Evolutionary conservation across 257 asterid species (phyloP), one percentile per base, ranked within the genome.

Genomic region (Misopates orontium): DNA sequence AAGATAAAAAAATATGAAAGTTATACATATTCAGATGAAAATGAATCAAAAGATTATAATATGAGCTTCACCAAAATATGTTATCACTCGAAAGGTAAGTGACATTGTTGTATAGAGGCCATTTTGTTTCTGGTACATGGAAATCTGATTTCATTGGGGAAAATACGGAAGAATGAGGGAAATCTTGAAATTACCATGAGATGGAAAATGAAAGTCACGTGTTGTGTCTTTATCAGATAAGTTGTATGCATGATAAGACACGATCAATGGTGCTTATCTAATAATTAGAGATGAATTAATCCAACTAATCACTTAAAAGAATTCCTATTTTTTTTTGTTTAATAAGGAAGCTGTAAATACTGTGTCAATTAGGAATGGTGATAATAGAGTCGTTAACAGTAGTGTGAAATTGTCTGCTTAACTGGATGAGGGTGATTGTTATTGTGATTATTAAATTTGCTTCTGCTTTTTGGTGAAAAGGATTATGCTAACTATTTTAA

Each of bases 161-260:
- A n/a, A n/a, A n/a, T n/a, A n/a, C n/a, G n/a, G n/a, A n/a, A n/a
- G n/a, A n/a, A n/a, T n/a, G n/a, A n/a, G n/a, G n/a, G n/a, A n/a
- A n/a, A n/a, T n/a, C n/a, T n/a, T 28, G 7, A 28, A 7, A 28
- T 28, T 28, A 28, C 36, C 36, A 28, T 28, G 36, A 28, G 36
- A 28, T 28, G 36, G 7, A 3, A 28, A 28, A 28, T 28, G 3
- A 28, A 3, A 28, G 36, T 28, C 36, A 28, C 7, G 36, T 28
- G 36, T 28, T 28, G 36, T 28, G 7, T 28, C 36, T 28, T 57
- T 53, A 72, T 45, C 39, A 24, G 31, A 50, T 70, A 21, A 49
- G 64, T 42, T 60, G 36, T 60, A 69, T 36, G 36, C 71, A 16
- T 60, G 56, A 53, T 32, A 61, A 54, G 62, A 77, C 28, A 19